Conservation (phyloP, 257 asterid species). For the Rubia yunnanensis region DNA sequence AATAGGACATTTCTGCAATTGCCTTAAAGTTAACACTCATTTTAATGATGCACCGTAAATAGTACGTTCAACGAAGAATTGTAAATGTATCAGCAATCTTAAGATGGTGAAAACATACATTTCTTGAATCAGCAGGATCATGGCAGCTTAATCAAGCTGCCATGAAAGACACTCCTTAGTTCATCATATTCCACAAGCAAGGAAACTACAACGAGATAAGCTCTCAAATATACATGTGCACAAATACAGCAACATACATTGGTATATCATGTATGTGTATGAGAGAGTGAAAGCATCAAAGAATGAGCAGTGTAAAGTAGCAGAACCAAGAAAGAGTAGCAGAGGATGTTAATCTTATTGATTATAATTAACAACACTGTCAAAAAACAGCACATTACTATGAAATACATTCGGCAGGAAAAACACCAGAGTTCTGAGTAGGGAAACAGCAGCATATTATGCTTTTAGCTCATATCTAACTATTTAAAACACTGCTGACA, state of each 20-base stretch:
- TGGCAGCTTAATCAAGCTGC: slow-evolving; percentile 35
- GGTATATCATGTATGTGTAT: neutral
- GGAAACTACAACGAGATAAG: neutral
- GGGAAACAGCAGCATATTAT: neutral
- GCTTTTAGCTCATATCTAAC: neutral
- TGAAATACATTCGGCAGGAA: neutral
- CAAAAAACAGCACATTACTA: neutral
- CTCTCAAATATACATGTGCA: neutral
- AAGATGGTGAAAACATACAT: slow-evolving; percentile 19
- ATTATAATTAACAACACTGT: too few species aligned
- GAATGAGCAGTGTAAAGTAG: neutral
- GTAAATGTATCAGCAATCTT: neutral
- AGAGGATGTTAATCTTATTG: neutral
- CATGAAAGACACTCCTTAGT: slow-evolving; percentile 3
- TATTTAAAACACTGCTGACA: too few species aligned
- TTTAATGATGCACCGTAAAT: neutral
- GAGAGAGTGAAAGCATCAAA: neutral
- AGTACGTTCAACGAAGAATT: neutral
- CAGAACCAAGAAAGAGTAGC: neutral
- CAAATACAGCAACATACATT: neutral
- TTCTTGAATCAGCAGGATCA: slow-evolving; percentile 29
- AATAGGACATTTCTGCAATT: neutral
- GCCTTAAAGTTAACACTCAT: neutral
- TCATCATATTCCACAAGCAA: neutral
- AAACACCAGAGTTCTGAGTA: too few species aligned